Evolutionary conservation across 495 filamentous ascomycete species (phyloP).

Genomic region (Penicillium chermesinum): DNA sequence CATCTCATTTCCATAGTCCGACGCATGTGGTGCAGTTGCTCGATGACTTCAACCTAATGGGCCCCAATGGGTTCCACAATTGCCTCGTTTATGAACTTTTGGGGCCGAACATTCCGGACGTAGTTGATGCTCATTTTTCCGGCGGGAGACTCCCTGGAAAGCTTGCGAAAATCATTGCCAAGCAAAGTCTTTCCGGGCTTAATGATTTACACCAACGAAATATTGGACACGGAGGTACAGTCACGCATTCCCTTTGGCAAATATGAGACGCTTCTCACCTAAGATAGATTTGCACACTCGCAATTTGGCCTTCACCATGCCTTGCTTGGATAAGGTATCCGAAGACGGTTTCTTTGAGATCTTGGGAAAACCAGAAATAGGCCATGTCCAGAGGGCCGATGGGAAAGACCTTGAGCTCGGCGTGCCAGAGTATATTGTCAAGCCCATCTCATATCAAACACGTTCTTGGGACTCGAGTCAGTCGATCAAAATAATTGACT

Average conservation of each 20-base stretch:
- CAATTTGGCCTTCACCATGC: constrained; percentile 42
- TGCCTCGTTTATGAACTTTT: constrained; percentile 45
- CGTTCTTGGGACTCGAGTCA: constrained; percentile 16
- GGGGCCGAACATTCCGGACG: constrained; percentile 33
- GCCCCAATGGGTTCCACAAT: constrained; percentile 43
- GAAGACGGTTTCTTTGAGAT: constrained; percentile 29
- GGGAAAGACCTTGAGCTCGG: constrained; percentile 24
- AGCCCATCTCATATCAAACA: constrained; percentile 17
- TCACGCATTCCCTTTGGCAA: constrained; percentile 9
- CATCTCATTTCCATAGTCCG: constrained; percentile 13
- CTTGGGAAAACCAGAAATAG: constrained; percentile 33
- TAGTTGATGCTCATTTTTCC: constrained; percentile 22
- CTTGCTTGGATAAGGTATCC: constrained; percentile 14
- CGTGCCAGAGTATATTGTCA: constrained; percentile 36
- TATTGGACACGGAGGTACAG: constrained; percentile 40
- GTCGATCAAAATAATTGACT: constrained; percentile 37
- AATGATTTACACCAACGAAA: constrained; percentile 37
- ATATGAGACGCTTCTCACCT: constrained; percentile 12
- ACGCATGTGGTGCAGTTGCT: constrained; percentile 30
- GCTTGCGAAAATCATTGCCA: constrained; percentile 40
- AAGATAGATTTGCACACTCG: constrained; percentile 41
- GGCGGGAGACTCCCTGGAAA: constrained; percentile 33
- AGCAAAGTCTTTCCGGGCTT: constrained; percentile 38
- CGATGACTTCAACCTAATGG: constrained; percentile 34
- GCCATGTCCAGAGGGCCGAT: constrained; percentile 27